Conservation (phyloP, 768 basidiomycete genomes). For the Chalciporus chontae region DNA sequence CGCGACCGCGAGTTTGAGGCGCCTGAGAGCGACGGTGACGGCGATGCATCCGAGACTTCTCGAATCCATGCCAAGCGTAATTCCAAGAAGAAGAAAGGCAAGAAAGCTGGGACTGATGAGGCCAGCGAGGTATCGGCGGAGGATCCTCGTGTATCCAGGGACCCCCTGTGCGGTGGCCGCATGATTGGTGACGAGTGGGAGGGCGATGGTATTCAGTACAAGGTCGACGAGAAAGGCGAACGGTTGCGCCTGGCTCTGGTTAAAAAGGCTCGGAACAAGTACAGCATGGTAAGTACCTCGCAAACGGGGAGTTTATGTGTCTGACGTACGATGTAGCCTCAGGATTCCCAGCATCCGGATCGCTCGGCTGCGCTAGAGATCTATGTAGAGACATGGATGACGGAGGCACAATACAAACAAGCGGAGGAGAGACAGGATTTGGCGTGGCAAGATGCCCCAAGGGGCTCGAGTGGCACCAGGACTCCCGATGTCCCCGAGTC, state of each 20-base stretch:
- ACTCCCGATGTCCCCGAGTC: slow-evolving; percentile 39
- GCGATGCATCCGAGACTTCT: slow-evolving; percentile 9
- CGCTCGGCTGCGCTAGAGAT: slow-evolving; percentile 63
- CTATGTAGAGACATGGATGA: slow-evolving; percentile 76
- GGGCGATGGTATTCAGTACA: slow-evolving; percentile 63
- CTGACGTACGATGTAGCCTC: slow-evolving; percentile 47
- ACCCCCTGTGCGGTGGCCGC: slow-evolving; percentile 52
- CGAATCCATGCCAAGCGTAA: slow-evolving; percentile 5
- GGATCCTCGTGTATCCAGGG: slow-evolving; percentile 44
- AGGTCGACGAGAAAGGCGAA: slow-evolving; percentile 67
- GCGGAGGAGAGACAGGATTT: slow-evolving; percentile 59
- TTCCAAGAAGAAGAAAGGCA: slow-evolving; percentile 53
- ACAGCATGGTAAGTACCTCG: slow-evolving; percentile 61
- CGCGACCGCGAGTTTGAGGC: slow-evolving; percentile 58
- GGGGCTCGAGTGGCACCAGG: slow-evolving; percentile 40
- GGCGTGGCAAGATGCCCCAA: slow-evolving; percentile 64
- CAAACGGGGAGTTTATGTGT: neutral
- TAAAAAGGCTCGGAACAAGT: slow-evolving; percentile 66
- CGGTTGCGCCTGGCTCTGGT: slow-evolving; percentile 67
- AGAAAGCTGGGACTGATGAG: slow-evolving; percentile 39
- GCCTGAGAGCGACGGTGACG: slow-evolving; percentile 32
- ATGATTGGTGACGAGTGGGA: slow-evolving; percentile 78
- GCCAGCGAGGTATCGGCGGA: slow-evolving; percentile 48
- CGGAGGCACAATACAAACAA: slow-evolving; percentile 65
- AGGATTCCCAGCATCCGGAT: slow-evolving; percentile 78